A percentile compares a stretch with the other conserved stretches of the same genome.
phyloP scores from a whole-genome alignment of 179 eudicot genomes.

The Heliamphora pulchella region DNA sequence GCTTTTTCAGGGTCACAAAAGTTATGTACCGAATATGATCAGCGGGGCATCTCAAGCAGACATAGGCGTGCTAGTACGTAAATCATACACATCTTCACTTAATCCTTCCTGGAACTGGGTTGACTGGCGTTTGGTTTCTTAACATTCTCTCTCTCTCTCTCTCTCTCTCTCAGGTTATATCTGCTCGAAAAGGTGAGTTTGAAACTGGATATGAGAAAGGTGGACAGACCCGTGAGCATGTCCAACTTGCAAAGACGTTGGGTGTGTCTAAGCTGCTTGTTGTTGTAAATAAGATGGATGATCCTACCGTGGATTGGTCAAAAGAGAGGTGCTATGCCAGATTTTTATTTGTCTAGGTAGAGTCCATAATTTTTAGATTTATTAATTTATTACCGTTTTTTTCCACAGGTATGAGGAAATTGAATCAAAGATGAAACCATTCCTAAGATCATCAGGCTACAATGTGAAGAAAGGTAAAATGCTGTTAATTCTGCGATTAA shows the following conservation, averaged over 20 bases:
- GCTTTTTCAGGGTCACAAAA: conserved; percentile 76
- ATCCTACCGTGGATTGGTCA: conserved; percentile 90
- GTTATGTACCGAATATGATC: conserved; percentile 98
- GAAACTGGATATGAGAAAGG: conserved; percentile 99
- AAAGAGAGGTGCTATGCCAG: conserved; percentile 56
- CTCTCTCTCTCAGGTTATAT: conserved; percentile 50
- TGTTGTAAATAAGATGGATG: conserved; percentile 98
- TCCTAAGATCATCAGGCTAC: conserved; percentile 69
- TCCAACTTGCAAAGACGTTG: conserved; percentile 87
- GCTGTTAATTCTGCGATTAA: background rate
- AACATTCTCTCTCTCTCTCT: background rate
- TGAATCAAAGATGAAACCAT: conserved; percentile 79
- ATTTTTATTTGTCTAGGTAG: background rate
- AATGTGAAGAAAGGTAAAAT: conserved; percentile 91
- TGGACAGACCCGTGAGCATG: conserved; percentile 98
- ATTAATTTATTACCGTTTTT: background rate
- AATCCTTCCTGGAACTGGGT: background rate
- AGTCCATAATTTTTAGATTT: background rate
- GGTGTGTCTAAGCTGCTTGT: conserved; percentile 87
- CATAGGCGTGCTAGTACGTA: conserved; percentile 76
- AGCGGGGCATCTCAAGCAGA: conserved; percentile 99
- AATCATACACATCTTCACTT: background rate
- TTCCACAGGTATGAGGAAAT: conserved; percentile 75
- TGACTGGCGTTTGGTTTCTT: background rate
- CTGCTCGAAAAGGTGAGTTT: conserved; percentile 98